Evolutionary conservation across 768 basidiomycete species (phyloP).

Genomic region (Psilocybe tampanensis): DNA sequence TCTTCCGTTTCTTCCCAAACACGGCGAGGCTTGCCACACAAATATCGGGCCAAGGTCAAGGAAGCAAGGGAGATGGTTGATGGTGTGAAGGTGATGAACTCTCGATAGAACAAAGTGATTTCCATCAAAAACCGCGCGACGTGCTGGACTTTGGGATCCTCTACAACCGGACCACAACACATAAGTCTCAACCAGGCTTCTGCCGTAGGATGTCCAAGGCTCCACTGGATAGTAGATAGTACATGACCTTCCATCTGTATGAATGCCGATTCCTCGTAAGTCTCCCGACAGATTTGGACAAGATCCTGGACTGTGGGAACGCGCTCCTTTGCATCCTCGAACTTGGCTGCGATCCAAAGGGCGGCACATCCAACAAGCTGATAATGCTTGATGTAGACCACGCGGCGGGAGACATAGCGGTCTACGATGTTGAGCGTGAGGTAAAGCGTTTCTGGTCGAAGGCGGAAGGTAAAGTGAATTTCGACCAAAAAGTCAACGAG

Average conservation of each 20-base stretch:
- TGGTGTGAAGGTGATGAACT: constrained; percentile 85
- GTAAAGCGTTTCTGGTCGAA: constrained; percentile 98
- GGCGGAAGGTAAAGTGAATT: constrained; percentile 95
- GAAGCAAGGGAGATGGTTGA: constrained; percentile 91
- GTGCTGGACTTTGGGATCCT: constrained; percentile 91
- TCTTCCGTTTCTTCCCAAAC: constrained; percentile 85
- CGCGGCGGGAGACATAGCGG: constrained; percentile 97
- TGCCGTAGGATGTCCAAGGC: constrained; percentile 94
- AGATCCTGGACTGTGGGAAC: constrained; percentile 96
- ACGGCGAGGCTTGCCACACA: constrained; percentile 80
- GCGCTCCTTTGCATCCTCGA: constrained; percentile 98
- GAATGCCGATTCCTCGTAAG: constrained; percentile 97
- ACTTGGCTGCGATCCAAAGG: constrained; percentile 99
- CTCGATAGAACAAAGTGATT: constrained; percentile 96
- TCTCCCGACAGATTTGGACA: constrained; percentile 92
- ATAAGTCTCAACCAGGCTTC: constrained; percentile 94
- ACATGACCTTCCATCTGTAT: constrained; percentile 99
- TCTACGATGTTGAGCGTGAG: constrained; percentile 99
- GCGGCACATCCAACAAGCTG: constrained; percentile 98
- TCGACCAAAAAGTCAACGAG: constrained; percentile 99
- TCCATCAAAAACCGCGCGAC: constrained; percentile 99
- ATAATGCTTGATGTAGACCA: constrained; percentile 99
- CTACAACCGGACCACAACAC: constrained; percentile 73
- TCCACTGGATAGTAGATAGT: constrained; percentile 95
- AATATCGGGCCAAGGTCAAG: constrained; percentile 84